Evolutionary conservation across 352 stramenopile species (phyloP).

Genomic region (Globisporangium lucens): DNA sequence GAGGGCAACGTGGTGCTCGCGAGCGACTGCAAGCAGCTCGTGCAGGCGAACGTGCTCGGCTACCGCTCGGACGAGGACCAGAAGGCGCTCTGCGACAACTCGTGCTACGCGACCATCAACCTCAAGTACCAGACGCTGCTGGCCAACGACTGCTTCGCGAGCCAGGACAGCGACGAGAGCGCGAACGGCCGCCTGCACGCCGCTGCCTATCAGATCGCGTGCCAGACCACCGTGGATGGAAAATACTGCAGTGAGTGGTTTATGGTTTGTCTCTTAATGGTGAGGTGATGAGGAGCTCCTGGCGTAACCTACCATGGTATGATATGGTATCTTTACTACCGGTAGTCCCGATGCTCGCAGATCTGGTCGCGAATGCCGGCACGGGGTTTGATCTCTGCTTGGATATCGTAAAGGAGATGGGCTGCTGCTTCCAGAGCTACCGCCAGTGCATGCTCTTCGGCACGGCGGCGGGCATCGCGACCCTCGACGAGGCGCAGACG

Average conservation of each 20-base stretch:
- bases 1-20: conserved; percentile 43
- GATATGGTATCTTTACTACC: background rate
- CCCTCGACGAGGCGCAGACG: conserved; percentile 47
- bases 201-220: conserved; percentile 67
- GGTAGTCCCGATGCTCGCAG: conserved; percentile 54
- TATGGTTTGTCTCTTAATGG: background rate
- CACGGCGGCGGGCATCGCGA: conserved; percentile 41
- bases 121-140: conserved; percentile 66
- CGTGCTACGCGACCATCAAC: conserved; percentile 51
- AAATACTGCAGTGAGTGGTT: conserved; percentile 73
- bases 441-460: conserved; percentile 68
- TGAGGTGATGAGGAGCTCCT: background rate
- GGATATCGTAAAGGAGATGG: conserved; percentile 69
- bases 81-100: conserved; percentile 54
- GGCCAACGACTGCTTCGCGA: conserved; percentile 63
- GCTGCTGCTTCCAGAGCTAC: conserved; percentile 85
- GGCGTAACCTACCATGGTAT: background rate
- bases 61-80: conserved; percentile 55
- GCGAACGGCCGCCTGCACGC: conserved; percentile 56
- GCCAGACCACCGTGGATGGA: conserved; percentile 42
- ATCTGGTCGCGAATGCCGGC: conserved; percentile 46
- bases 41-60: conserved; percentile 53
- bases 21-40: conserved; percentile 63
- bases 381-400: conserved; percentile 55
- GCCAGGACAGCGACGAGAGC: conserved; percentile 45